phyloP scores from a whole-genome alignment of 1,284 basidiomycete genomes.

The Tylopilus sp. region DNA sequence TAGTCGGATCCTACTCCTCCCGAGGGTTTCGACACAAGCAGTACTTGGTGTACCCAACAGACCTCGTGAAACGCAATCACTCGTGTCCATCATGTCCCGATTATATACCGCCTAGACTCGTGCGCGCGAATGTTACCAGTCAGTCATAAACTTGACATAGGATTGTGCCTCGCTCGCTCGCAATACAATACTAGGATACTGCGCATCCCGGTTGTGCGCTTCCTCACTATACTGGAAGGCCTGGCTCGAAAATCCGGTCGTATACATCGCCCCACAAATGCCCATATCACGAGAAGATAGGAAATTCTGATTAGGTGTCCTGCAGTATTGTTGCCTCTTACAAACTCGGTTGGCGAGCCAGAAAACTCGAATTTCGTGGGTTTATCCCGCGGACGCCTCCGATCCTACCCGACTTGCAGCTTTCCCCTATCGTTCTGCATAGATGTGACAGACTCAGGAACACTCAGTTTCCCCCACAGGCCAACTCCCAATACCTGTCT shows the following conservation, averaged over 20 bases:
- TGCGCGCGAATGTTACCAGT: neutral
- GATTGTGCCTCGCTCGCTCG: neutral
- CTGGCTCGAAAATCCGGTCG: neutral
- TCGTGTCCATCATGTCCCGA: conserved; percentile 5
- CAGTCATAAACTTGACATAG: neutral
- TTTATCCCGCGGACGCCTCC: neutral
- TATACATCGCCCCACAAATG: neutral
- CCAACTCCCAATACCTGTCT: neutral
- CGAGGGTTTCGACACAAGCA: conserved; percentile 72
- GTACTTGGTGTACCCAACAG: conserved; percentile 71
- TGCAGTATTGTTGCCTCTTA: neutral
- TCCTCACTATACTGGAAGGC: neutral
- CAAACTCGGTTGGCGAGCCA: neutral
- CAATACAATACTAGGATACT: neutral
- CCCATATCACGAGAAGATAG: neutral
- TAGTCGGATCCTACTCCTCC: conserved; percentile 75
- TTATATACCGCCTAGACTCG: conserved; percentile 22
- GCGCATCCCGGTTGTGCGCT: neutral
- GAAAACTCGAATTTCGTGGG: neutral
- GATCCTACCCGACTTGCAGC: neutral
- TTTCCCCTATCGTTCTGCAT: too few relatives aligned
- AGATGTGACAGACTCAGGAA: too few relatives aligned
- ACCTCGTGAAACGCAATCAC: conserved; percentile 17
- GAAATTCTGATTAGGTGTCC: neutral
- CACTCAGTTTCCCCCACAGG: neutral